Conservation (phyloP, 164 flowering plant genomes). For the Stephania yunnanensis region DNA sequence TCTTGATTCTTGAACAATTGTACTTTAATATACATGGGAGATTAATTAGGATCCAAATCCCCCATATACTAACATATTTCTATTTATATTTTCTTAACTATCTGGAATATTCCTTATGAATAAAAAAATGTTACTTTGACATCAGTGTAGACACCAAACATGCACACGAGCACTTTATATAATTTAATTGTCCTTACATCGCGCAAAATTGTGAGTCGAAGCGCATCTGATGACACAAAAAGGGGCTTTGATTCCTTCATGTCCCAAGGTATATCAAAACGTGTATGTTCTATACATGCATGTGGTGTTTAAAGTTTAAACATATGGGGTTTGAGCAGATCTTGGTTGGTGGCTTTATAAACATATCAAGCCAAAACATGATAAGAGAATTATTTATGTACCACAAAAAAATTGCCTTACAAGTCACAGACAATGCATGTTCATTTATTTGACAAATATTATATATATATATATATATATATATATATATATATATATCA, state of each 20-base stretch:
- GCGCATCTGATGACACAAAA: too few relatives aligned
- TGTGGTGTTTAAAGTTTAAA: neutral
- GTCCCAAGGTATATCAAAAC: too few relatives aligned
- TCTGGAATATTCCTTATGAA: too few relatives aligned
- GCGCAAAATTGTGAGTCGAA: neutral
- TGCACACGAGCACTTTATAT: neutral
- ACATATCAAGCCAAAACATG: neutral
- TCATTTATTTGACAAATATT: neutral
- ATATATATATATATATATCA: too few relatives aligned
- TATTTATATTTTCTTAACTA: too few relatives aligned
- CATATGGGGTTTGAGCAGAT: neutral
- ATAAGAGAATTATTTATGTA: too few relatives aligned
- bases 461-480: too few relatives aligned
- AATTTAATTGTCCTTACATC: neutral
- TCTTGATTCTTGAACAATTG: neutral
- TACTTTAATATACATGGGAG: neutral
- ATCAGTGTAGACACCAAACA: too few relatives aligned
- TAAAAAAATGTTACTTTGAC: too few relatives aligned
- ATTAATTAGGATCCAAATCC: neutral
- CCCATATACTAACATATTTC: neutral
- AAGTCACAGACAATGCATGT: neutral
- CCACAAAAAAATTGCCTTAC: neutral
- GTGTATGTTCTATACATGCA: neutral
- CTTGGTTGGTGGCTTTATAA: neutral
- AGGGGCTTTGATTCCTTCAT: too few relatives aligned